These are phyloP conservation scores for slime mould (Dictyostelium discoideum) DNA, from an alignment of 78 protist species.

Conservation along the genomic window DNA sequence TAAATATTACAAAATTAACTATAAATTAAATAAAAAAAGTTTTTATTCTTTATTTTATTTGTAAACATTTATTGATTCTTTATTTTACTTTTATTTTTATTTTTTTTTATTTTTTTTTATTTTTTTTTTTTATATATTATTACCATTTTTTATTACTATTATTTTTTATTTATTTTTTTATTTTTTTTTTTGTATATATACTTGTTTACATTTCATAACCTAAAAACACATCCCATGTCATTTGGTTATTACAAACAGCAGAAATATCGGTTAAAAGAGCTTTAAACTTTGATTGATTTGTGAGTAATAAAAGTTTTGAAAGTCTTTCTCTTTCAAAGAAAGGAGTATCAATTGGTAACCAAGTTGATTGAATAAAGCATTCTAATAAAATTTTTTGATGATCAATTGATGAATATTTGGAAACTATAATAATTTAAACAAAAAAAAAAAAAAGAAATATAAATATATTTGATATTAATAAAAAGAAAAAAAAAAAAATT, in stretches of 20 bases:
- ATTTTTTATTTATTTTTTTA: too few relatives aligned
- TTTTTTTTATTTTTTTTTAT: too few relatives aligned
- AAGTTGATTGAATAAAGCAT: constrained; percentile 28
- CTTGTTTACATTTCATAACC: constrained; percentile 20
- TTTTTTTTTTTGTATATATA: too few relatives aligned
- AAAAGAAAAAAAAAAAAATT: too few relatives aligned
- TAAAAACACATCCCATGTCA: constrained; percentile 54
- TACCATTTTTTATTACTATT: too few relatives aligned
- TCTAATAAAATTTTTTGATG: background rate
- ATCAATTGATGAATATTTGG: constrained; percentile 13
- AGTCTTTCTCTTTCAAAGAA: constrained; percentile 46
- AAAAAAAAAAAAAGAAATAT: background rate
- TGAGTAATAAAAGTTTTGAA: background rate
- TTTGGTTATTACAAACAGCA: constrained; percentile 41
- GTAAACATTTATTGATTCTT: too few relatives aligned
- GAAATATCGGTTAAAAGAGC: constrained; percentile 20
- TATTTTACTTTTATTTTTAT: too few relatives aligned
- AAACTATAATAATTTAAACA: background rate
- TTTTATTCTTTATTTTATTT: too few relatives aligned
- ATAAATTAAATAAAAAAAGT: too few relatives aligned
- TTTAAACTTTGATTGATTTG: constrained; percentile 29
- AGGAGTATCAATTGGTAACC: constrained; percentile 54
- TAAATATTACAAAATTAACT: too few relatives aligned
- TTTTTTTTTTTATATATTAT: too few relatives aligned
- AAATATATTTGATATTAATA: too few relatives aligned